Percentiles rank a stretch among this genome's conserved stretches.
phyloP scores from a whole-genome alignment of 2,329 filamentous ascomycete genomes.

The Hortaea sp. region DNA sequence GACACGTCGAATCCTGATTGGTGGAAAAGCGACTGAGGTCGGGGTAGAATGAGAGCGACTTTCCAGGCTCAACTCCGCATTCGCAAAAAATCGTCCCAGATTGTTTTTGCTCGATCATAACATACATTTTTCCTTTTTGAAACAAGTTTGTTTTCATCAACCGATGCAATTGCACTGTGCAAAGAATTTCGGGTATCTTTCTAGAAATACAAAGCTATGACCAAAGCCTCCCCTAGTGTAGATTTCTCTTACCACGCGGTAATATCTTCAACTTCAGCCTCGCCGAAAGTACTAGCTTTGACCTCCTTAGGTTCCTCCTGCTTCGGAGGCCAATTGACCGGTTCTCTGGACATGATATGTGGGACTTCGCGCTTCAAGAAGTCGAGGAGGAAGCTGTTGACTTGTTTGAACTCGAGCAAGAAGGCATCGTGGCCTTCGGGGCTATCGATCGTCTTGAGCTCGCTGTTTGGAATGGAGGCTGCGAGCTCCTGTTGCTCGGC shows the following conservation, averaged over 20 bases:
- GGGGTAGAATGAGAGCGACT: not conserved
- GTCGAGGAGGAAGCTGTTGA: conserved; percentile 74
- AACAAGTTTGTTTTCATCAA: not conserved
- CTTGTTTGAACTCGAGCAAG: conserved; percentile 91
- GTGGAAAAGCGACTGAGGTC: not conserved
- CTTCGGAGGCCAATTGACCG: conserved; percentile 35
- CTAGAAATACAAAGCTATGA: not conserved
- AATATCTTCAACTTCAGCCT: conserved; percentile 93
- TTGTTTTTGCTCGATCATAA: too few species aligned
- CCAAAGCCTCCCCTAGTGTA: not conserved
- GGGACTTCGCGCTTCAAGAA: conserved; percentile 77
- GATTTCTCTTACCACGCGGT: conserved; percentile 64
- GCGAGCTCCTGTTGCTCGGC: conserved; percentile 92
- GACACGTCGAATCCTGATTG: not conserved
- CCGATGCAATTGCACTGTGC: not conserved
- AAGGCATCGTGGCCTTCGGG: conserved; percentile 96
- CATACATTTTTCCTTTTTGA: too few species aligned
- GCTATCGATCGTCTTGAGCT: conserved; percentile 78
- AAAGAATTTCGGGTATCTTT: not conserved
- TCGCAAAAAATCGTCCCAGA: too few species aligned
- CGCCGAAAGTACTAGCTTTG: conserved; percentile 87
- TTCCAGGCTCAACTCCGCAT: not conserved
- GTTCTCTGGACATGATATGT: conserved; percentile 65
- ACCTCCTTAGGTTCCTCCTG: conserved; percentile 52
- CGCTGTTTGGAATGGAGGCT: conserved; percentile 64